Evolutionary conservation across 2,329 filamentous ascomycete genomes (phyloP).

Genomic region (Pyrenophora tritici-repentis): DNA sequence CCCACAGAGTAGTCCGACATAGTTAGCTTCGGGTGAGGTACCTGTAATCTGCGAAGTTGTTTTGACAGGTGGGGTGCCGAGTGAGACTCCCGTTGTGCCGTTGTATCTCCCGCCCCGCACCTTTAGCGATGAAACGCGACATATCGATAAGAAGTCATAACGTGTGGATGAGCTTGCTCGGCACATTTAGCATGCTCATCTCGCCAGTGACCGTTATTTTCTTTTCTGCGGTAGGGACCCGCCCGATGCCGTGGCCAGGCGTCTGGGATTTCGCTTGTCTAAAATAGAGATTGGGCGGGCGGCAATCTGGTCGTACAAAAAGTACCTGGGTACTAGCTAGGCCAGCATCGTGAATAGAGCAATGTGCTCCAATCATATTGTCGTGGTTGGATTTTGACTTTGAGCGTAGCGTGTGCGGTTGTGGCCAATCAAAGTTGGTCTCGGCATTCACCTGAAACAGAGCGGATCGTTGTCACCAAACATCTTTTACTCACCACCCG

Average conservation of each 20-base stretch:
- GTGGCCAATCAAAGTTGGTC: constrained; percentile 27
- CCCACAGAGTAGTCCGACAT: constrained; percentile 9
- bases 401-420: constrained; percentile 12
- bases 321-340: neutral
- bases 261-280: constrained; percentile 19
- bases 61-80: constrained; percentile 9
- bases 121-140: constrained; percentile 13
- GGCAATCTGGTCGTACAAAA: constrained; percentile 29
- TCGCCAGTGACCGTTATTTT: neutral
- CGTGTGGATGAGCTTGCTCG: neutral
- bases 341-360: constrained; percentile 12
- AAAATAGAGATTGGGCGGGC: constrained; percentile 32
- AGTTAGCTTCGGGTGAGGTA: constrained; percentile 11
- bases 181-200: constrained; percentile 6
- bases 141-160: neutral
- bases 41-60: constrained; percentile 17
- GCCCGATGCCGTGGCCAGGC: constrained; percentile 11
- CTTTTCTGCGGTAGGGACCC: constrained; percentile 1
- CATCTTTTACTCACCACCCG: constrained; percentile 24
- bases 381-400: constrained; percentile 1
- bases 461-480: constrained; percentile 22
- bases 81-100: constrained; percentile 2
- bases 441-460: constrained; percentile 27
- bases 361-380: constrained; percentile 35
- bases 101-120: constrained; percentile 7